A percentile compares a stretch with the other conserved stretches of the same genome.
Conservation (phyloP, 2,329 filamentous ascomycete species). For the Colletotrichum tropicicola region DNA sequence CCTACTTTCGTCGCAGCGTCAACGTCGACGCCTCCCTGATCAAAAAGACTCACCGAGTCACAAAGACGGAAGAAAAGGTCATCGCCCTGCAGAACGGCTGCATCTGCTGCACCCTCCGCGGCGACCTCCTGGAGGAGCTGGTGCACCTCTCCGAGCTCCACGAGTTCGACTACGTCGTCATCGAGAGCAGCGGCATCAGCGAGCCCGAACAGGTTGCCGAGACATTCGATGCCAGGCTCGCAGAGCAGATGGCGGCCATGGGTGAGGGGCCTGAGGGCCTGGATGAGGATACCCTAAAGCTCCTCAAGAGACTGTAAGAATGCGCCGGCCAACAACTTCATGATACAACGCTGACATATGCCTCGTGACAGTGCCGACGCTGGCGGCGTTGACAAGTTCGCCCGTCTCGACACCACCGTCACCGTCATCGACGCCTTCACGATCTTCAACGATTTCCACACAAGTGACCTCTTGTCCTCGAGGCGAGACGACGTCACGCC, state of each 20-base stretch:
- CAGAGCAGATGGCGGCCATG: conserved; percentile 52
- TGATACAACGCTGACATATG: not conserved
- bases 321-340: conserved; percentile 12
- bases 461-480: conserved; percentile 71
- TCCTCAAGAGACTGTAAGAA: conserved; percentile 46
- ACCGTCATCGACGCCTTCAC: conserved; percentile 80
- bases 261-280: conserved; percentile 40
- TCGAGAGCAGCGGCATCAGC: conserved; percentile 77
- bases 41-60: conserved; percentile 62
- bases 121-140: conserved; percentile 76
- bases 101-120: conserved; percentile 79
- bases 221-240: conserved; percentile 70
- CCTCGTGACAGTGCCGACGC: conserved; percentile 51
- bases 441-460: conserved; percentile 77
- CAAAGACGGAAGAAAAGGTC: conserved; percentile 69
- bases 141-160: conserved; percentile 69
- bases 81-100: conserved; percentile 78
- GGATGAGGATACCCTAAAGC: conserved; percentile 44
- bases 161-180: conserved; percentile 75
- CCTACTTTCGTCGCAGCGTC: conserved; percentile 48
- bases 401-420: conserved; percentile 74
- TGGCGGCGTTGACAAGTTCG: conserved; percentile 73
- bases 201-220: conserved; percentile 79
- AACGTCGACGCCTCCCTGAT: conserved; percentile 74
- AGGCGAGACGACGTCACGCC: conserved; percentile 68